phyloP scores from a whole-genome alignment of 257 asterid genomes.

The Nemophila menziesii region DNA sequence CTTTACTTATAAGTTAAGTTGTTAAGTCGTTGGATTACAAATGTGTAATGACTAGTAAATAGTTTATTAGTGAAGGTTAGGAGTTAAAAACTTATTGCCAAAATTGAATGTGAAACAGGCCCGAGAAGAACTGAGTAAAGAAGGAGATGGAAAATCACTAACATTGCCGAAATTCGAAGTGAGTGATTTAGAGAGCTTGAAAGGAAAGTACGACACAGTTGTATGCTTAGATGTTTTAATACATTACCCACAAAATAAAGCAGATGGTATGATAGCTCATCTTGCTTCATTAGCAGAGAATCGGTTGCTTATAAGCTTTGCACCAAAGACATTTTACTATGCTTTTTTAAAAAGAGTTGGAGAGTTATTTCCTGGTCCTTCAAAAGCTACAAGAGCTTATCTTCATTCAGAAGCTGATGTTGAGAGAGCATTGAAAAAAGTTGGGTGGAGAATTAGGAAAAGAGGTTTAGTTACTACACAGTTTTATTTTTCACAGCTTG shows the following conservation, averaged over 20 bases:
- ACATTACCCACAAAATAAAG: slow-evolving; percentile 90
- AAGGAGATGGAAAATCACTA: slow-evolving; percentile 23
- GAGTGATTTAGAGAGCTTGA: slow-evolving; percentile 76
- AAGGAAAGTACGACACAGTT: slow-evolving; percentile 77
- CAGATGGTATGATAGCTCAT: slow-evolving; percentile 91
- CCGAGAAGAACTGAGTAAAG: slow-evolving; percentile 51
- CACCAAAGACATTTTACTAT: slow-evolving; percentile 81
- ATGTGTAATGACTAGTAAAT: slow-evolving; percentile 50
- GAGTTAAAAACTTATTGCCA: too few relatives aligned
- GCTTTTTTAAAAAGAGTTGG: slow-evolving; percentile 75
- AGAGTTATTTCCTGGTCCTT: slow-evolving; percentile 69
- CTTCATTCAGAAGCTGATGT: slow-evolving; percentile 61
- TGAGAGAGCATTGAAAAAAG: slow-evolving; percentile 53
- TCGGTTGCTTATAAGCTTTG: slow-evolving; percentile 80
- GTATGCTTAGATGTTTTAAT: slow-evolving; percentile 86
- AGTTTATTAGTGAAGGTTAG: too few relatives aligned
- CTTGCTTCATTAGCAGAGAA: slow-evolving; percentile 82
- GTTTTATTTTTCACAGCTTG: slow-evolving; percentile 50
- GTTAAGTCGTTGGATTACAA: slow-evolving; percentile 43
- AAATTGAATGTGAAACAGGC: slow-evolving; percentile 31
- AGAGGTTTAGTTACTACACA: slow-evolving; percentile 53
- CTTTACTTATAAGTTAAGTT: too few relatives aligned
- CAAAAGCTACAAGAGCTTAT: slow-evolving; percentile 68
- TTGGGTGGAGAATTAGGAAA: slow-evolving; percentile 56
- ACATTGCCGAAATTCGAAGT: slow-evolving; percentile 70